phyloP scores from a whole-genome alignment of 371 early-diverging fungal genomes.

The Apophysomyces ossiformis region DNA sequence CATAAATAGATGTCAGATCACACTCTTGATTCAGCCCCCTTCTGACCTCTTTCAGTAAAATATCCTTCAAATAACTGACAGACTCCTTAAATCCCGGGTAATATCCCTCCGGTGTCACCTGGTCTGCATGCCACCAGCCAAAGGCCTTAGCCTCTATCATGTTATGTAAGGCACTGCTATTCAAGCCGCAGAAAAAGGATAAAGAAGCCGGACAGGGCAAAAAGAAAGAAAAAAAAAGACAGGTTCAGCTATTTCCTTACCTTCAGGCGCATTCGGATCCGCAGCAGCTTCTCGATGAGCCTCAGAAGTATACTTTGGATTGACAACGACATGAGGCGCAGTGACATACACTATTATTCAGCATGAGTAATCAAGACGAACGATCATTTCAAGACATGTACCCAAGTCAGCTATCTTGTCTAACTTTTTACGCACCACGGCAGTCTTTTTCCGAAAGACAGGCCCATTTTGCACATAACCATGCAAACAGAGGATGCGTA shows the following conservation, averaged over 20 bases:
- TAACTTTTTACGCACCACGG: conserved; percentile 67
- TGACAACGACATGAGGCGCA: conserved; percentile 64
- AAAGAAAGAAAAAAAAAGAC: background rate
- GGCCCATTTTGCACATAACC: conserved; percentile 77
- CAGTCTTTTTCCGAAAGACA: conserved; percentile 71
- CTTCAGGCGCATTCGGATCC: conserved; percentile 52
- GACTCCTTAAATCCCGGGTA: conserved; percentile 67
- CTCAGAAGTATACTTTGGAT: conserved; percentile 57
- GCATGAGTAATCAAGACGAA: background rate
- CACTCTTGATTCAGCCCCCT: background rate
- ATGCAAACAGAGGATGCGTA: conserved; percentile 75
- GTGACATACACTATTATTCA: conserved; percentile 59
- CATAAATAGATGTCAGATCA: background rate
- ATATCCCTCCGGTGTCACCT: conserved; percentile 35
- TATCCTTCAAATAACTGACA: conserved; percentile 48
- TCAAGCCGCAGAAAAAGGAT: background rate
- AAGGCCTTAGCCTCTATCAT: conserved; percentile 51
- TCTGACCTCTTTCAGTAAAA: conserved; percentile 57
- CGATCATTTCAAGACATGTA: conserved; percentile 21
- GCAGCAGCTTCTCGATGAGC: conserved; percentile 56
- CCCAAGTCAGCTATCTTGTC: conserved; percentile 67
- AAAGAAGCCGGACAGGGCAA: background rate
- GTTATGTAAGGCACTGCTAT: background rate
- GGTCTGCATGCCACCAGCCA: conserved; percentile 65
- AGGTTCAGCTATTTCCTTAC: conserved; percentile 26